phyloP scores from a whole-genome alignment of 129 eudicot genomes.

The Solidago caesia region DNA sequence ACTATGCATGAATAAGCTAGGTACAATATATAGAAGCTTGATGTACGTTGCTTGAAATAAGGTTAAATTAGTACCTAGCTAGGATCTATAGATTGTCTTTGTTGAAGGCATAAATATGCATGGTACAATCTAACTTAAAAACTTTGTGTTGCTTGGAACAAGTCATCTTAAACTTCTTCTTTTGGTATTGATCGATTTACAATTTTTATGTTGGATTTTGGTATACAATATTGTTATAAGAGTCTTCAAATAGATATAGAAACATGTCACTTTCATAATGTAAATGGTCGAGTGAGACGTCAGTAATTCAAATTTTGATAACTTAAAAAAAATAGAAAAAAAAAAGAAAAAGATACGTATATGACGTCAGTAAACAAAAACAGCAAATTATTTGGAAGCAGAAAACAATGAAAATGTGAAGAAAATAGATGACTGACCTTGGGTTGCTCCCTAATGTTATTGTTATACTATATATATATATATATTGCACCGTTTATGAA shows the following conservation, averaged over 20 bases:
- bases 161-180: neutral
- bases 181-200: no score
- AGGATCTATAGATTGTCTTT: neutral
- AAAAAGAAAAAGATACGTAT: neutral
- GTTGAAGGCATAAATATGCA: neutral
- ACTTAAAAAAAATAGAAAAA: no score
- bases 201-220: no score
- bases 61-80: neutral
- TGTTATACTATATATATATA: no score
- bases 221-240: no score
- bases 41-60: neutral
- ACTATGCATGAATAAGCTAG: neutral
- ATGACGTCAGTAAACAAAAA: neutral
- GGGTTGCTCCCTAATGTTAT: neutral
- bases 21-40: slow-evolving; percentile 20
- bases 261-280: no score
- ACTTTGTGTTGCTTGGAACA: neutral
- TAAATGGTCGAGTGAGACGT: no score
- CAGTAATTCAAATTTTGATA: no score
- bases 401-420: neutral
- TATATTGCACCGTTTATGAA: neutral
- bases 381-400: neutral
- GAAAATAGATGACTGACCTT: neutral
- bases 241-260: no score
- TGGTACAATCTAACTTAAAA: neutral